phyloP scores from a whole-genome alignment of 169 alveolate genomes.

The Eimeria brunetti region DNA sequence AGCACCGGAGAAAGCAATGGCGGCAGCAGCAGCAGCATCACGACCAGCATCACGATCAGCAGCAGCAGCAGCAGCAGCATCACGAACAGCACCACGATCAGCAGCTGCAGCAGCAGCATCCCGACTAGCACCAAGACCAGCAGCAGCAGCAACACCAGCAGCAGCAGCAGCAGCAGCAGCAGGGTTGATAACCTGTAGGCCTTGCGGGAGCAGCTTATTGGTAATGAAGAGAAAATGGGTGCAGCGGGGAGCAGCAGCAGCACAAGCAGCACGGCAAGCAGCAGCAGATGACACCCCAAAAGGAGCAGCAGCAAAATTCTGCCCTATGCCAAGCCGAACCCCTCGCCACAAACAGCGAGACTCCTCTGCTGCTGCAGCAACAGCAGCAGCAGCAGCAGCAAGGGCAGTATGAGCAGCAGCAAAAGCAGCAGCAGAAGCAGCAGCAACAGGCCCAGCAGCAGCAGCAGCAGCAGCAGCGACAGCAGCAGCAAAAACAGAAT shows the following conservation, averaged over 20 bases:
- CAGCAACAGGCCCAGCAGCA: neutral
- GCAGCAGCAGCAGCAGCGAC: slow-evolving; percentile 33
- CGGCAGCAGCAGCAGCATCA: neutral
- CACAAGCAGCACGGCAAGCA: slow-evolving; percentile 24
- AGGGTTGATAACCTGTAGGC: neutral
- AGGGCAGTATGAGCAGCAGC: neutral
- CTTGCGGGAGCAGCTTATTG: slow-evolving; percentile 16
- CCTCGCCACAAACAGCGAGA: neutral
- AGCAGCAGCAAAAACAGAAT: neutral
- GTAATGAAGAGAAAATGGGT: neutral
- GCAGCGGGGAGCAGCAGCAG: slow-evolving; percentile 58
- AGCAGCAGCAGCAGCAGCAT: neutral
- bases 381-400: slow-evolving; percentile 24
- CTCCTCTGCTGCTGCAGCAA: neutral
- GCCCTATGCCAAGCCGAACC: slow-evolving; percentile 4
- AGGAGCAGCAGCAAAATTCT: slow-evolving; percentile 30
- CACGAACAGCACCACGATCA: neutral
- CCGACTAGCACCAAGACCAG: neutral
- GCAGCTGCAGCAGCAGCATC: slow-evolving; percentile 13
- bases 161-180: slow-evolving; percentile 35
- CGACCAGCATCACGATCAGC: neutral
- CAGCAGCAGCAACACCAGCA: slow-evolving; percentile 19
- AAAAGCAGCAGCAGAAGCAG: neutral
- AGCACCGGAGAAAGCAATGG: neutral
- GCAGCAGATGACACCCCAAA: slow-evolving; percentile 36